These are phyloP conservation scores for Galerina sulciceps DNA, from an alignment of 768 basidiomycete species.

Conservation along the genomic window DNA sequence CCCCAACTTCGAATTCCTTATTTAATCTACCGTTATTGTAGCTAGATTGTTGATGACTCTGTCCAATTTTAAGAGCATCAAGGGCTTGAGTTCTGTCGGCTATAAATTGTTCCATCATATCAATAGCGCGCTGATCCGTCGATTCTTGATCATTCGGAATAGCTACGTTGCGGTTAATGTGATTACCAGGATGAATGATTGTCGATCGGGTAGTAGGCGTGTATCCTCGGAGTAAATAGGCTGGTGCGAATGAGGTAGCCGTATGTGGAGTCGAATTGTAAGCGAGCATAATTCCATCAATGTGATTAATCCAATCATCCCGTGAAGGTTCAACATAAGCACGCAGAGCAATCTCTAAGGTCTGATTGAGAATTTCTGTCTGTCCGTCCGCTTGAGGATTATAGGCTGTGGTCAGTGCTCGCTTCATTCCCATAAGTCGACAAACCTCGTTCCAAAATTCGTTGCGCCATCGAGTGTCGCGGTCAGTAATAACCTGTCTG, in stretches of 20 bases:
- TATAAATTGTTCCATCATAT: conserved; percentile 12
- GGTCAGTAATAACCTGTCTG: conserved; percentile 31
- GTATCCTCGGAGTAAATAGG: conserved; percentile 30
- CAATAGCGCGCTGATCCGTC: neutral
- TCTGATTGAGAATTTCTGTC: conserved; percentile 38
- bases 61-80: conserved; percentile 18
- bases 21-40: conserved; percentile 22
- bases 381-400: conserved; percentile 41
- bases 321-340: conserved; percentile 28
- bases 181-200: neutral
- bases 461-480: conserved; percentile 27
- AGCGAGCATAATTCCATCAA: conserved; percentile 27
- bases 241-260: conserved; percentile 29
- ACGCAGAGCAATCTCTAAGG: conserved; percentile 31
- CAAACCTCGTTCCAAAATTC: conserved; percentile 32
- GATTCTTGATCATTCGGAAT: neutral
- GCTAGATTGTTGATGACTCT: conserved; percentile 8
- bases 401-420: conserved; percentile 28
- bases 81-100: conserved; percentile 7
- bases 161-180: neutral
- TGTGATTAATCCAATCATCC: conserved; percentile 27
- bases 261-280: conserved; percentile 35
- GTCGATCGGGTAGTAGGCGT: conserved; percentile 19
- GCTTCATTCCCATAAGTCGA: conserved; percentile 26
- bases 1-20: conserved; percentile 30